Evolutionary conservation across 2,329 filamentous ascomycete genomes (phyloP), one percentile per base, ranked within the genome.

Genomic region (Fusarium humuli): DNA sequence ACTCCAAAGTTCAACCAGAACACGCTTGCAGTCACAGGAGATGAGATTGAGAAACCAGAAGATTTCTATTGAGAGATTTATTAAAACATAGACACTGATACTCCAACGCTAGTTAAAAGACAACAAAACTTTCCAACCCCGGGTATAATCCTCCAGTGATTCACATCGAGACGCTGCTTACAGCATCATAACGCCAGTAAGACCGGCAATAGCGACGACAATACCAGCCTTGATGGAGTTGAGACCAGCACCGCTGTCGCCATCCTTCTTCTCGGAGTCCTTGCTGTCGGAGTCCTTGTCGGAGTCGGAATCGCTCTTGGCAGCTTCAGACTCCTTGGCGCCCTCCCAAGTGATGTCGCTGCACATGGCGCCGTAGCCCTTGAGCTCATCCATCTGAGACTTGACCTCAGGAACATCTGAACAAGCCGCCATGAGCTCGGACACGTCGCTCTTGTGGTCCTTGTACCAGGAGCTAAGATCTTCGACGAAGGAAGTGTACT

Each of bases 361-460:
- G 42, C 72, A 74, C 7, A 60, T 8, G 18, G 67, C 46, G 11
- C 47, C 50, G 22, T 22, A 9, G 4, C 23, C 37, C 20, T 55
- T 60, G 1, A 65, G 12, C 9, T 34, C 30, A 1, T 44, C 68
- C 9, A 74, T n/a, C 10, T 49, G 14, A 16, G 47, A 60, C 20
- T 48, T 62, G 18, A 75, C 29, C 52, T 63, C 73, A 22, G 75
- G 74, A 12, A 77, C 74, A n/a, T 78, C 76, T 56, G 66, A 75
- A 58, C 76, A 78, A 11, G 76, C 77, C 2, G 71, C 57, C 32
- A 73, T 27, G 7, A 78, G 47, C 40, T 66, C 66, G 6, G 63
- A 65, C 20, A 77, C 34, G 2, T 65, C 71, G 4, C 55, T 61
- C 29, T 47, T 60, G 25, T 75, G 62, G 11, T 65, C 67, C 0